Evolutionary conservation across 2,329 filamentous ascomycete species (phyloP), one percentile per base, ranked within the genome.

Genomic region (Trichoderma semiorbis): DNA sequence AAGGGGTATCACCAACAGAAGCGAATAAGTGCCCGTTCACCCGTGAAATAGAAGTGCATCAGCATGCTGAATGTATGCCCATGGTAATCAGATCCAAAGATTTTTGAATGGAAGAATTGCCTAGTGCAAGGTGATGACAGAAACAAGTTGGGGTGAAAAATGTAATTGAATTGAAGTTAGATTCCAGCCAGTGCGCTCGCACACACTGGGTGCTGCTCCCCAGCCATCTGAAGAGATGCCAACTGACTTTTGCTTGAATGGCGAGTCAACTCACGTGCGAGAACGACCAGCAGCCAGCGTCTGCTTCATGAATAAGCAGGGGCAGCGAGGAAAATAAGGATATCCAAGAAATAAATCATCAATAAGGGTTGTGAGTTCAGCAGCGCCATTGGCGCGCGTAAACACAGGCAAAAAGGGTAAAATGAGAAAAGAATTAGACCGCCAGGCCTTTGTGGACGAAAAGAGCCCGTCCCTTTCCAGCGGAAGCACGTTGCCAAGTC

Each of bases 1-100:
- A 79, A 75, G 76, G 79, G 79, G 79, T 81, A 81, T 81, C 79
- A 77, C 77, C 77, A 76, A 70, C 75, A 77, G 76, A 79, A 80
- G 74, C 71, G 76, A 79, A 79, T 67, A 75, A 77, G 72, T 72
- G 70, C 74, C 73, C 75, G 74, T 74, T 69, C 75, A 74, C 65
- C 57, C 50, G 69, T 50, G 36, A 62, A 71, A 68, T 34, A 39
- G 24, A 66, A 69, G 60, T 72, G 76, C 74, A 73, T 47, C 66
- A 69, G 16, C 36, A 69, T 39, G 57, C 39, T 69, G 72, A 74
- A 62, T 75, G 57, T 73, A 77, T 74, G 72, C 72, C 72, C 74
- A 76, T 53, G 58, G 39, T 55, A 32, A 32, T 60, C 65, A 66
- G 61, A 50, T 73, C 73, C 71, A 64, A 64, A 58, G 47, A 69